Base-by-base conservation (phyloP, 2,329 filamentous ascomycete genomes). In the Penicillium sp. region DNA sequence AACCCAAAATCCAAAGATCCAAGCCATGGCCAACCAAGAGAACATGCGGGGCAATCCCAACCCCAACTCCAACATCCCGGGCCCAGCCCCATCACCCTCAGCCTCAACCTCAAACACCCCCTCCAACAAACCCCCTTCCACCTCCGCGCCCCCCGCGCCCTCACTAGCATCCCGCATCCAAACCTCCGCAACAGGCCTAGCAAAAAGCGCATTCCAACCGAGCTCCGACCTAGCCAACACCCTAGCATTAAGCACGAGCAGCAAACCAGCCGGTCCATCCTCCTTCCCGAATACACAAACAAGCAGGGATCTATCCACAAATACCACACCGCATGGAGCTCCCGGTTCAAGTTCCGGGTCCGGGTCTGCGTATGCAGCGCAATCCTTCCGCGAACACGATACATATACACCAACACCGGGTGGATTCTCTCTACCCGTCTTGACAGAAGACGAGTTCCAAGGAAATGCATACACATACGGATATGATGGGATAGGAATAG, bases 131-230 rank as follows among this genome's bases (percentile, higher is more conserved):
- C 17, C 42, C 42, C 48, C 31, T 13, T 13, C 49, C 21, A 36
- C n/a, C 27, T 35, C 33, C 33, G 3, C 33, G 9, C 10, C 36
- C 41, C 5, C 39, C 6, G 25, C 49, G 29, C 13, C 60, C n/a
- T 71, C 70, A 8, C 55, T 75, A 12, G 54, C 69, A 50, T 51
- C 39, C 47, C 65, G 65, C 50, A 63, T 71, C 55, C 68, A 71
- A 58, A 65, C 68, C 57, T 78, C 75, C 19, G 75, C 75, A 51
- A 65, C 62, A n/a, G 64, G 64, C 5, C 65, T 77, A 31, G 61
- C 73, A 25, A 68, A 67, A 15, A 69, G 64, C 58, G 61, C 68
- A 19, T 66, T 77, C 42, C 57, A 62, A 31, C 57, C 60, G 48
- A 27, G 54, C 19, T 47, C 61, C 7, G 62, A 67, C 50, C 51